phyloP scores from a whole-genome alignment of 495 filamentous ascomycete genomes.

The Patellaria atrata region DNA sequence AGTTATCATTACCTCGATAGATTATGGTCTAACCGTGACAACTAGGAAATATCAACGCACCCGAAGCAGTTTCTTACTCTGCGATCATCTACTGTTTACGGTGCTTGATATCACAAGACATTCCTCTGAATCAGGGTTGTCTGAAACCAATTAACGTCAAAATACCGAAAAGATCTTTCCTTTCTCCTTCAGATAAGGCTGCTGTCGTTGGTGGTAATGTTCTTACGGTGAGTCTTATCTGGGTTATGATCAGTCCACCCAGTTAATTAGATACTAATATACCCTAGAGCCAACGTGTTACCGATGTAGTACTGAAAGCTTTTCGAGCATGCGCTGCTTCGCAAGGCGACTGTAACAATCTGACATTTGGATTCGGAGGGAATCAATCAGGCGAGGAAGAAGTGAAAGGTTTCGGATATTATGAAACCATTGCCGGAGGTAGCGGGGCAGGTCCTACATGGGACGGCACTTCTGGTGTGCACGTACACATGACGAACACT shows the following conservation, averaged over 20 bases:
- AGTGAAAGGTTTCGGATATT: constrained; percentile 82
- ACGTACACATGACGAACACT: constrained; percentile 99
- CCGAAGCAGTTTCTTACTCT: constrained; percentile 82
- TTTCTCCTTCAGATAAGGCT: constrained; percentile 74
- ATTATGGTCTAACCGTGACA: not conserved
- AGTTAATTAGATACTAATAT: constrained; percentile 15
- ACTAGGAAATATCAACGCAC: constrained; percentile 82
- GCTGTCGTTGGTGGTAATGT: constrained; percentile 96
- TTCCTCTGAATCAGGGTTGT: constrained; percentile 94
- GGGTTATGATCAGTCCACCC: constrained; percentile 4
- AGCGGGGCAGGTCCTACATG: constrained; percentile 76
- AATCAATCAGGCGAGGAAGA: constrained; percentile 39
- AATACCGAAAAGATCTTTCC: constrained; percentile 68
- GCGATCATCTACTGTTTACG: constrained; percentile 96
- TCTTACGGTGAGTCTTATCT: constrained; percentile 39
- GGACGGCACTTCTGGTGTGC: constrained; percentile 81
- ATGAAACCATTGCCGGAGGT: constrained; percentile 92
- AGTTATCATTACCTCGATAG: not conserved
- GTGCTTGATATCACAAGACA: constrained; percentile 82
- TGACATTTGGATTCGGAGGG: constrained; percentile 70
- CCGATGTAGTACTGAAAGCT: constrained; percentile 83
- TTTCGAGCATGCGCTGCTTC: constrained; percentile 82
- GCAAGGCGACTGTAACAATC: constrained; percentile 89
- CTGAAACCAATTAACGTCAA: constrained; percentile 73
- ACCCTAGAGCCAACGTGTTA: constrained; percentile 58